Conservation (phyloP, 176 grass and related monocot species). For the Raddia guianensis region DNA sequence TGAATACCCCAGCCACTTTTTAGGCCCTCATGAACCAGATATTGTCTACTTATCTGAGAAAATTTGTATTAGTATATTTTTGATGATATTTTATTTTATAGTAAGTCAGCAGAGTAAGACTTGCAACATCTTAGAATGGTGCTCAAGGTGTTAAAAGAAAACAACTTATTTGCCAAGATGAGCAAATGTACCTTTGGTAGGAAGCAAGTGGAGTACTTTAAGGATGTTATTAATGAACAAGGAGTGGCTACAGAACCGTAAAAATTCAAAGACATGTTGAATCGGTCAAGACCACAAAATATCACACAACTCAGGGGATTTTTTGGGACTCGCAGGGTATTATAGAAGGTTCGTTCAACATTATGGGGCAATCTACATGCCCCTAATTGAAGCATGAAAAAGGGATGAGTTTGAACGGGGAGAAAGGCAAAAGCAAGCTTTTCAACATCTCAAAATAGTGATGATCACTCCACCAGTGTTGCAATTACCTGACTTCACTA, state of each 20-base stretch:
- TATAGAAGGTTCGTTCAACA: not conserved
- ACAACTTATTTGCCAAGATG: too few species aligned
- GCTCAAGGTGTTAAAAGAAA: too few species aligned
- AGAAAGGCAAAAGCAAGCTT: not conserved
- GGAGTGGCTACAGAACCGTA: not conserved
- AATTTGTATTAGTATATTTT: too few species aligned
- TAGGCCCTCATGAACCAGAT: too few species aligned
- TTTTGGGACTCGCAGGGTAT: not conserved
- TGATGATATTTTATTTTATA: too few species aligned
- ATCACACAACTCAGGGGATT: not conserved
- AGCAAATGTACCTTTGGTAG: too few species aligned
- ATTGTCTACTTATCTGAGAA: too few species aligned
- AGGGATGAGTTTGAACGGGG: not conserved
- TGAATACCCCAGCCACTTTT: too few species aligned
- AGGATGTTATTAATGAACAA: not conserved
- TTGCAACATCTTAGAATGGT: too few species aligned
- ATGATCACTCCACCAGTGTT: not conserved
- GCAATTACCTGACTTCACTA: not conserved
- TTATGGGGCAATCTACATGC: not conserved
- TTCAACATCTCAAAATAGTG: not conserved
- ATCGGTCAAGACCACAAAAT: not conserved
- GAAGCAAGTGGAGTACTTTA: too few species aligned
- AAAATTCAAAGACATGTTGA: not conserved
- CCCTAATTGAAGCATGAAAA: not conserved
- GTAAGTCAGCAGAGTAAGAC: too few species aligned